Evolutionary conservation across 768 basidiomycete genomes (phyloP).

Genomic region (Imleria badia): DNA sequence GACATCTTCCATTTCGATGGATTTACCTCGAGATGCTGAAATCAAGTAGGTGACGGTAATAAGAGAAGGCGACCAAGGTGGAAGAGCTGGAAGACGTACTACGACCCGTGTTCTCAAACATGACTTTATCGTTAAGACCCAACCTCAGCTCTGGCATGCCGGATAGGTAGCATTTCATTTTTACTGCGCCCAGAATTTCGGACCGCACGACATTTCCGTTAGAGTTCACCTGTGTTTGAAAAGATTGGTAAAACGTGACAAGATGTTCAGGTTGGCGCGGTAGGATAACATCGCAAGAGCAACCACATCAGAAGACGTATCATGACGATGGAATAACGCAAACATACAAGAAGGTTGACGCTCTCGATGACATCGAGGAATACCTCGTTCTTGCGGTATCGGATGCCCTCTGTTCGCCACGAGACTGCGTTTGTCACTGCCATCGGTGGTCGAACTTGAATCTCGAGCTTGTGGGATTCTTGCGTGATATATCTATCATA

Average conservation of each 20-base stretch:
- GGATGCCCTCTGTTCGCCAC: conserved; percentile 96
- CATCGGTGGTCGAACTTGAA: conserved; percentile 89
- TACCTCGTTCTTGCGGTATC: conserved; percentile 98
- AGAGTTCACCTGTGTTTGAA: conserved; percentile 77
- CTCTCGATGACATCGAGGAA: conserved; percentile 98
- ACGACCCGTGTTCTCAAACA: conserved; percentile 97
- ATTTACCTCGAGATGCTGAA: conserved; percentile 72
- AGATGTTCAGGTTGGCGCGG: background rate
- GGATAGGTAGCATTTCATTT: conserved; percentile 99
- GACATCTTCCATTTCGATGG: conserved; percentile 99
- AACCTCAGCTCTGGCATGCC: conserved; percentile 99
- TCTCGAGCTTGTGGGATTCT: conserved; percentile 95
- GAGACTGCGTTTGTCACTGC: conserved; percentile 98
- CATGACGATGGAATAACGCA: background rate
- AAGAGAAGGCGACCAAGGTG: background rate
- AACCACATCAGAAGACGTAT: background rate
- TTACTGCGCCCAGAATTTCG: conserved; percentile 96
- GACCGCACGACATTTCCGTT: conserved; percentile 96
- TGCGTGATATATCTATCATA: conserved; percentile 88
- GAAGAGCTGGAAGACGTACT: conserved; percentile 52
- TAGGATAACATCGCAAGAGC: background rate
- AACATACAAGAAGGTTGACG: conserved; percentile 87
- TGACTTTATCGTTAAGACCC: conserved; percentile 98
- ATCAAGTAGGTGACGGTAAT: background rate
- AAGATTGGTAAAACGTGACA: background rate